Percentiles rank a stretch among this genome's conserved stretches.
phyloP scores from a whole-genome alignment of 768 basidiomycete genomes.

The Kwoniella dendrophila region DNA sequence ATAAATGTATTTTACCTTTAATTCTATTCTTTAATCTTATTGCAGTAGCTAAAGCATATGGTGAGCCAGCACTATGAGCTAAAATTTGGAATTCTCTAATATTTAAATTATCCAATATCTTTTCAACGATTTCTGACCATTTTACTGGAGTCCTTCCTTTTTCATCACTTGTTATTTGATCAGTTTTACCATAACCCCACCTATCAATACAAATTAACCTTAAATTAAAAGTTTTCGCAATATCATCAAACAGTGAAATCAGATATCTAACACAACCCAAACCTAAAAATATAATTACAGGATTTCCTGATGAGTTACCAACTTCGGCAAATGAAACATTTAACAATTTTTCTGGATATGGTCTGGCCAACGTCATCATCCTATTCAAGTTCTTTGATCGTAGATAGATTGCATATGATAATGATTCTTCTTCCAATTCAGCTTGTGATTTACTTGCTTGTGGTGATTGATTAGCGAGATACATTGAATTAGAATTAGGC shows the following conservation, averaged over 20 bases:
- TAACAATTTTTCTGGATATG: conserved; percentile 73
- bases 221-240: conserved; percentile 83
- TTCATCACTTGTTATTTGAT: conserved; percentile 62
- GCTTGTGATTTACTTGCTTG: not conserved
- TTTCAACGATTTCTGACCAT: conserved; percentile 88
- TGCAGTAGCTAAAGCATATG: conserved; percentile 87
- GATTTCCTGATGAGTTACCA: conserved; percentile 79
- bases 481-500: conserved; percentile 1
- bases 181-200: conserved; percentile 89
- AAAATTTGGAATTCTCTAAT: conserved; percentile 82
- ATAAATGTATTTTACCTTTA: conserved; percentile 77
- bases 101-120: conserved; percentile 77
- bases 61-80: conserved; percentile 94
- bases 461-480: not conserved
- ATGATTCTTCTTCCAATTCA: conserved; percentile 29
- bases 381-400: conserved; percentile 84
- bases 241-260: conserved; percentile 93
- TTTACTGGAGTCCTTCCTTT: conserved; percentile 77
- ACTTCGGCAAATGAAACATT: conserved; percentile 92
- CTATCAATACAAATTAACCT: conserved; percentile 92
- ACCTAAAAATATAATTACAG: conserved; percentile 88
- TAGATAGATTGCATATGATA: conserved; percentile 74
- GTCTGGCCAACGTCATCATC: conserved; percentile 73
- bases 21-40: conserved; percentile 74
- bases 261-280: conserved; percentile 92